phyloP scores from a whole-genome alignment of 169 alveolate species.

The Eimeria maxima region DNA sequence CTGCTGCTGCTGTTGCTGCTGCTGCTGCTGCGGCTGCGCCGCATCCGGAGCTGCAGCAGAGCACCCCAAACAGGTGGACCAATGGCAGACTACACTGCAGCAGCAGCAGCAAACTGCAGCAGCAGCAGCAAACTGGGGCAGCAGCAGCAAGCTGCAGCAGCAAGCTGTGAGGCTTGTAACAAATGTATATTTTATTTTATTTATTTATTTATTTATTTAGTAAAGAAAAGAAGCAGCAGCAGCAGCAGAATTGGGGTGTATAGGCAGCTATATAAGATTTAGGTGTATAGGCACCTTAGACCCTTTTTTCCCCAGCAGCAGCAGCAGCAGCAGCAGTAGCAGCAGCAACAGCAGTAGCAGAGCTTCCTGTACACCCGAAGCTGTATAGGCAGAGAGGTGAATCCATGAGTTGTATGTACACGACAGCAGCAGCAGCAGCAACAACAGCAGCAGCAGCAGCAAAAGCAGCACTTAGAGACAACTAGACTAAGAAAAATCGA shows the following conservation, averaged over 20 bases:
- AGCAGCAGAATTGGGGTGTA: not conserved
- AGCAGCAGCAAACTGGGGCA: too few relatives aligned
- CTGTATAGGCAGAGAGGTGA: not conserved
- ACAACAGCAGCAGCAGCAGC: not conserved
- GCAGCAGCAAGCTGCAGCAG: too few relatives aligned
- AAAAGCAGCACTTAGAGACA: not conserved
- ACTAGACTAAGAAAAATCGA: not conserved
- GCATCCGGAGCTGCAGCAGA: too few relatives aligned
- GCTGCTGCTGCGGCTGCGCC: not conserved
- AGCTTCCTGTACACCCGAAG: too few relatives aligned
- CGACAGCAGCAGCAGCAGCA: not conserved
- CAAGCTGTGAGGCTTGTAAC: not conserved
- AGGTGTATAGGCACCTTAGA: not conserved
- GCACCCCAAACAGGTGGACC: too few relatives aligned
- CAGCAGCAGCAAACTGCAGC: not conserved
- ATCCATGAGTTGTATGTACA: not conserved
- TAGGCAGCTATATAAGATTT: too few relatives aligned
- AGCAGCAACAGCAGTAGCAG: conserved; percentile 3
- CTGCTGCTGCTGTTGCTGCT: not conserved
- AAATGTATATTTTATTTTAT: too few relatives aligned
- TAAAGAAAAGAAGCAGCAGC: too few relatives aligned
- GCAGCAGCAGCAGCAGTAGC: not conserved
- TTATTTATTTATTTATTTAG: too few relatives aligned
- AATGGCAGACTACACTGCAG: not conserved
- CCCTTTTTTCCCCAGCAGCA: too few relatives aligned